These are phyloP conservation scores for Adansonia gregorii DNA, from an alignment of 441 rosid genomes.

Conservation along the genomic window DNA sequence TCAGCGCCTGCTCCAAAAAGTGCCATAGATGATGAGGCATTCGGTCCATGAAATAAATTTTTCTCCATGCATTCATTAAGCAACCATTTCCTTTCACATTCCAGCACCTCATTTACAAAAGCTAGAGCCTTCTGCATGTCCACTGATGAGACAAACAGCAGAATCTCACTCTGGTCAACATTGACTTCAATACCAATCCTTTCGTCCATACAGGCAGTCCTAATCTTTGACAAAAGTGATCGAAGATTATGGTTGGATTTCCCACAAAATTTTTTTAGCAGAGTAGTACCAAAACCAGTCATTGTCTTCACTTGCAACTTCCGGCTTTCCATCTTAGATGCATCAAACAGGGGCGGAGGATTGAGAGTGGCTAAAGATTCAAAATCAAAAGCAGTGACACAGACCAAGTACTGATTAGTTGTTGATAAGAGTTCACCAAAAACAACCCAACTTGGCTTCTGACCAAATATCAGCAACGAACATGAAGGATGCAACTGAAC, in stretches of 20 bases:
- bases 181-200: slow-evolving; percentile 62
- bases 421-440: slow-evolving; percentile 75
- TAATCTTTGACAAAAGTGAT: slow-evolving; percentile 60
- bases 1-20: slow-evolving; percentile 93
- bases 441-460: slow-evolving; percentile 92
- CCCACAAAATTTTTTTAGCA: slow-evolving; percentile 79
- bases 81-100: slow-evolving; percentile 64
- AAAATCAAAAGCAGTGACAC: slow-evolving; percentile 85
- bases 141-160: slow-evolving; percentile 52
- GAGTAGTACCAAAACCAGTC: slow-evolving; percentile 60
- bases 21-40: slow-evolving; percentile 58
- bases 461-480: slow-evolving; percentile 70
- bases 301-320: slow-evolving; percentile 63
- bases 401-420: slow-evolving; percentile 71
- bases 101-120: slow-evolving; percentile 58
- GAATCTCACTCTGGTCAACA: slow-evolving; percentile 66
- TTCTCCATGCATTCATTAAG: slow-evolving; percentile 78
- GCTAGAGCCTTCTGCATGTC: slow-evolving; percentile 58
- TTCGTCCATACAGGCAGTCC: slow-evolving; percentile 55
- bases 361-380: slow-evolving; percentile 57
- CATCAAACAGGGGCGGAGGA: slow-evolving; percentile 77
- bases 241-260: slow-evolving; percentile 55
- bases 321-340: slow-evolving; percentile 47
- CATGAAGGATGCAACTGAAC: slow-evolving; percentile 88
- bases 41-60: slow-evolving; percentile 57